Percentiles rank a stretch among this genome's conserved stretches.
These are phyloP conservation scores for Penicillium arizonense DNA, from an alignment of 495 filamentous ascomycete genomes.

Conservation along the genomic window DNA sequence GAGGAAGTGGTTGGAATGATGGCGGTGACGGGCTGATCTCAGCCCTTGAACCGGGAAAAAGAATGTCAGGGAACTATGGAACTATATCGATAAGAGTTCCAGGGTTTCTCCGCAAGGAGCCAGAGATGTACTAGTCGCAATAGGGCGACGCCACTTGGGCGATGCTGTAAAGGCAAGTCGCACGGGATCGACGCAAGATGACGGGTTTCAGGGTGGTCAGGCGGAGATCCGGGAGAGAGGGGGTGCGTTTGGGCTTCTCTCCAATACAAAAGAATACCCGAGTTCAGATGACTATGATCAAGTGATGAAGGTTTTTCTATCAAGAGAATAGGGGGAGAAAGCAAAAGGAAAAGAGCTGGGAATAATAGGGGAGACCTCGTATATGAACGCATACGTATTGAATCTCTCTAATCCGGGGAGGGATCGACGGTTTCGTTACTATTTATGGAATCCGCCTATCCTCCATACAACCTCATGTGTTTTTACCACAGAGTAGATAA, in stretches of 20 bases:
- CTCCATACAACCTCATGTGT: too few species aligned
- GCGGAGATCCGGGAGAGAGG: slow-evolving; percentile 9
- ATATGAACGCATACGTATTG: background rate
- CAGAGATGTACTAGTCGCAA: slow-evolving; percentile 4
- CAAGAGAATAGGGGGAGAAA: background rate
- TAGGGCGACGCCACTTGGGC: slow-evolving; percentile 8
- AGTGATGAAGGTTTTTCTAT: background rate
- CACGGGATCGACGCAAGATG: slow-evolving; percentile 30
- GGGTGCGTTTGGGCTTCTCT: slow-evolving; percentile 3
- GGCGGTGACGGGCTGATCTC: slow-evolving; percentile 51
- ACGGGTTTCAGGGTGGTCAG: slow-evolving; percentile 25
- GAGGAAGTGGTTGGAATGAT: slow-evolving; percentile 57
- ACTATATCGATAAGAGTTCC: slow-evolving; percentile 4
- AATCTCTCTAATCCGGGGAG: too few species aligned
- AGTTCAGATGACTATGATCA: slow-evolving; percentile 1
- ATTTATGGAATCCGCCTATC: too few species aligned
- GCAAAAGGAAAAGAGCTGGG: background rate
- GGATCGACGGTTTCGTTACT: too few species aligned
- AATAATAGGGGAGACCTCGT: background rate
- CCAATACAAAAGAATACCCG: slow-evolving; percentile 1
- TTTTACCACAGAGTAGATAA: too few species aligned
- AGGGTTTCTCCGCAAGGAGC: slow-evolving; percentile 9
- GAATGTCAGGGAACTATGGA: slow-evolving; percentile 1
- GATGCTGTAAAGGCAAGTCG: slow-evolving; percentile 4
- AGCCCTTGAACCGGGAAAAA: slow-evolving; percentile 33